A percentile compares a stretch with the other conserved stretches of the same genome.
phyloP scores from a whole-genome alignment of 257 asterid genomes.

The Leonotis leonurus region DNA sequence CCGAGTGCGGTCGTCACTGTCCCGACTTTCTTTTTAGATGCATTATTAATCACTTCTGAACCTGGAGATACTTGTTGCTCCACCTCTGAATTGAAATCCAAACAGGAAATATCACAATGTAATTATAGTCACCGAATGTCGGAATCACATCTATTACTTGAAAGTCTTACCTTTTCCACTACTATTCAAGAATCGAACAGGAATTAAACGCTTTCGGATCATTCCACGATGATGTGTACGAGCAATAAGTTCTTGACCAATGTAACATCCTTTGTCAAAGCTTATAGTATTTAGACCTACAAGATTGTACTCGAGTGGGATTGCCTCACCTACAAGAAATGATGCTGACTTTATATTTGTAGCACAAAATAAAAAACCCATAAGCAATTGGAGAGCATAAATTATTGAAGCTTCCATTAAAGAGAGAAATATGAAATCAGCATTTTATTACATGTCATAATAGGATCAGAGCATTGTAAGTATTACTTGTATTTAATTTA shows the following conservation, averaged over 20 bases:
- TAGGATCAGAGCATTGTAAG: background rate
- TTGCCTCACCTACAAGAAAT: conserved; percentile 60
- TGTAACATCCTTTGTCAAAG: conserved; percentile 89
- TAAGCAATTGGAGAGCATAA: background rate
- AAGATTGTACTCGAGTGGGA: conserved; percentile 82
- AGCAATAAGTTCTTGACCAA: conserved; percentile 91
- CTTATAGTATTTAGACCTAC: conserved; percentile 79
- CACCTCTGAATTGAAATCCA: conserved; percentile 31
- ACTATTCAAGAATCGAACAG: conserved; percentile 48
- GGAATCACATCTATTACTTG: background rate
- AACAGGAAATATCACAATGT: background rate
- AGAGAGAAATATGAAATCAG: background rate
- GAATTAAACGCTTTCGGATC: conserved; percentile 72
- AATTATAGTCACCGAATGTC: background rate
- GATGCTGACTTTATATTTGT: background rate
- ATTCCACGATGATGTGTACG: conserved; percentile 90
- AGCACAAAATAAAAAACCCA: background rate
- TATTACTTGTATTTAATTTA: background rate
- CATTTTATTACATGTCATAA: background rate
- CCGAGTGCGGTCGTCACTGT: conserved; percentile 70
- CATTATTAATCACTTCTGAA: conserved; percentile 42
- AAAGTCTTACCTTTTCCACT: conserved; percentile 46
- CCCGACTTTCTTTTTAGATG: conserved; percentile 61
- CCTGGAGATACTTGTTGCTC: conserved; percentile 56
- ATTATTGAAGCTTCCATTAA: background rate